Conservation (phyloP, 2,329 filamentous ascomycete genomes). For the Phyllosticta paracitricarpa region DNA sequence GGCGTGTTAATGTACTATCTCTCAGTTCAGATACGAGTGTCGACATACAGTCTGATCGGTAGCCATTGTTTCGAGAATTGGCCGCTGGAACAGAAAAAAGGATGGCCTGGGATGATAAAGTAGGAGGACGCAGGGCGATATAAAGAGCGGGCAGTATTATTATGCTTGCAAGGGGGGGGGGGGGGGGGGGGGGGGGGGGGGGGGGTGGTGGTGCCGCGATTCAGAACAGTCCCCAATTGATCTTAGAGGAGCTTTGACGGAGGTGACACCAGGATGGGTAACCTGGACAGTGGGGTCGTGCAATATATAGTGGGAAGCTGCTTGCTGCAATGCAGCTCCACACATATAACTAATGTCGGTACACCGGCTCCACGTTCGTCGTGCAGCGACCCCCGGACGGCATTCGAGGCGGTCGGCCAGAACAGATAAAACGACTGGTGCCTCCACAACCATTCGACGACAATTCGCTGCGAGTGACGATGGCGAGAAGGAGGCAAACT, state of each 20-base stretch:
- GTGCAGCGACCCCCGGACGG: background rate
- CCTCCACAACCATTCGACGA: too few relatives aligned
- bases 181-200: too few relatives aligned
- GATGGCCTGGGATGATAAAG: background rate
- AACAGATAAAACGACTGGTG: too few relatives aligned
- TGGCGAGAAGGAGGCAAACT: too few relatives aligned
- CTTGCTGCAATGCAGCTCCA: background rate
- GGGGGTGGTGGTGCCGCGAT: background rate
- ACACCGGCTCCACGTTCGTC: background rate
- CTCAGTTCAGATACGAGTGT: background rate
- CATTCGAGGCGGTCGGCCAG: background rate
- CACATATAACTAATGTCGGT: background rate
- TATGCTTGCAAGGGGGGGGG: conserved; percentile 1
- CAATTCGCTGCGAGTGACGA: too few relatives aligned
- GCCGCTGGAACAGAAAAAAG: background rate
- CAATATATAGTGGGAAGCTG: conserved; percentile 5
- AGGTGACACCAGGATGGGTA: conserved; percentile 6
- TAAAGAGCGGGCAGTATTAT: background rate
- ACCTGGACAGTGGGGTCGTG: conserved; percentile 1
- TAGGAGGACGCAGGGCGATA: background rate
- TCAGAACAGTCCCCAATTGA: conserved; percentile 4
- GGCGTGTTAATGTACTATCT: background rate
- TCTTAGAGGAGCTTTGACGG: background rate
- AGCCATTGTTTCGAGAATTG: conserved; percentile 23
- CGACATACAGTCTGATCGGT: conserved; percentile 28